A percentile compares a stretch with the other conserved stretches of the same genome.
These are phyloP conservation scores for Obelidium mucronatum DNA, from an alignment of 192 early-diverging fungal species.

Conservation along the genomic window DNA sequence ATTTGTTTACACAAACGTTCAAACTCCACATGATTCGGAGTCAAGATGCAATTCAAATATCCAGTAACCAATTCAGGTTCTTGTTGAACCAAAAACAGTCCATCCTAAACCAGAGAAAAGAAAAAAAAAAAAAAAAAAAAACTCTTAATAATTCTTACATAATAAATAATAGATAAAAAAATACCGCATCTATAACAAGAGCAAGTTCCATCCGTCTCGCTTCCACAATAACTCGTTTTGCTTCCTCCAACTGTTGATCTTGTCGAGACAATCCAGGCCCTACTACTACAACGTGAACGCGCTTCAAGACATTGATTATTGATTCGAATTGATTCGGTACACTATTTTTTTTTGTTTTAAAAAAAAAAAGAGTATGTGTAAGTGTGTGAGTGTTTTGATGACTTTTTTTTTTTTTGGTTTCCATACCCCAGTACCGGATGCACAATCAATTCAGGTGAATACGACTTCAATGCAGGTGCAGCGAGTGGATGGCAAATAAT, in stretches of 20 bases:
- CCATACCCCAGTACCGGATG: constrained; percentile 77
- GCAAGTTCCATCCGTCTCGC: constrained; percentile 68
- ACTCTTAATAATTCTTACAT: background rate
- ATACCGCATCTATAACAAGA: constrained; percentile 91
- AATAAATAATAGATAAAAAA: constrained; percentile 22
- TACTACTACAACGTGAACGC: constrained; percentile 85
- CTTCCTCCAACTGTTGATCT: constrained; percentile 67
- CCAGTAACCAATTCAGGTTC: constrained; percentile 74
- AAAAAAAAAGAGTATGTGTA: too few relatives aligned
- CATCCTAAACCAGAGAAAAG: constrained; percentile 65
- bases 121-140: too few relatives aligned
- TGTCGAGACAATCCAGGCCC: constrained; percentile 94
- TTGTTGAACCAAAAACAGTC: constrained; percentile 76
- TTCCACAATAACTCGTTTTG: constrained; percentile 70
- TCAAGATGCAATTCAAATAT: constrained; percentile 54
- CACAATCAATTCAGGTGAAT: constrained; percentile 91
- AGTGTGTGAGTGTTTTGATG: too few relatives aligned
- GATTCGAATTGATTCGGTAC: constrained; percentile 31
- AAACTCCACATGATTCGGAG: constrained; percentile 33
- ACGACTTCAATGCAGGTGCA: constrained; percentile 77
- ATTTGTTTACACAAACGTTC: constrained; percentile 28
- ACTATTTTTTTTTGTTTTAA: too few relatives aligned
- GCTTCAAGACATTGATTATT: constrained; percentile 59
- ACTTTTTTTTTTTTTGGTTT: too few relatives aligned
- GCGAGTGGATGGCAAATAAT: constrained; percentile 87